A percentile compares a stretch with the other conserved stretches of the same genome.
These are phyloP conservation scores for Capsicum baccatum DNA, from an alignment of 257 asterid genomes.

Conservation along the genomic window DNA sequence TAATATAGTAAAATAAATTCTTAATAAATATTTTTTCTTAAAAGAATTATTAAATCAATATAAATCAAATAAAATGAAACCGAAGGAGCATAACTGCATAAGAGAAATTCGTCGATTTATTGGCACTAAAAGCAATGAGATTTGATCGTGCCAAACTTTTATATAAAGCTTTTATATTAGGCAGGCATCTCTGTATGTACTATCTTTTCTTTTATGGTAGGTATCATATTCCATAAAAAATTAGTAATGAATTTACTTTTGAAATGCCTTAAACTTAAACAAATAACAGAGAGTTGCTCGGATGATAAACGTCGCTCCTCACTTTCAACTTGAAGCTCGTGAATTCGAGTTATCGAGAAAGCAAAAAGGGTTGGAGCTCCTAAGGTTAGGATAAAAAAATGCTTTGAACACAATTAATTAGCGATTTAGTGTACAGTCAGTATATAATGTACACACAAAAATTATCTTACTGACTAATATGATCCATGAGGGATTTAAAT, in stretches of 20 bases:
- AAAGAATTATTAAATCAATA: no score
- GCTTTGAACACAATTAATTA: no score
- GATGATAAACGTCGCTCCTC: no score
- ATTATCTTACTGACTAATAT: neutral
- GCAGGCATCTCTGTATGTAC: neutral
- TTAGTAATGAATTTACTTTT: neutral
- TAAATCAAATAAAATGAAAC: no score
- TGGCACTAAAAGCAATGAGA: neutral
- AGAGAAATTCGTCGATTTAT: neutral
- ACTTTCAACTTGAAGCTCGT: no score
- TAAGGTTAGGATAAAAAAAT: no score
- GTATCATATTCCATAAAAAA: conserved; percentile 20
- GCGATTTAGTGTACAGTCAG: neutral
- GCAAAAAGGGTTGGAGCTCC: no score
- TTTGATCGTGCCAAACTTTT: neutral
- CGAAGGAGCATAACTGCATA: no score
- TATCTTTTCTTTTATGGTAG: conserved; percentile 10
- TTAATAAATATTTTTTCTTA: no score
- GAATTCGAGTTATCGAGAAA: no score
- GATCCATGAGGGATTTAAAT: no score
- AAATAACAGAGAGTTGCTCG: neutral
- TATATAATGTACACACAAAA: neutral
- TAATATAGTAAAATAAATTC: no score
- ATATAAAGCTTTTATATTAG: neutral
- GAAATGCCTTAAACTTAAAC: neutral